Evolutionary conservation across 768 basidiomycete species (phyloP).

Genomic region (Suillus subluteus): DNA sequence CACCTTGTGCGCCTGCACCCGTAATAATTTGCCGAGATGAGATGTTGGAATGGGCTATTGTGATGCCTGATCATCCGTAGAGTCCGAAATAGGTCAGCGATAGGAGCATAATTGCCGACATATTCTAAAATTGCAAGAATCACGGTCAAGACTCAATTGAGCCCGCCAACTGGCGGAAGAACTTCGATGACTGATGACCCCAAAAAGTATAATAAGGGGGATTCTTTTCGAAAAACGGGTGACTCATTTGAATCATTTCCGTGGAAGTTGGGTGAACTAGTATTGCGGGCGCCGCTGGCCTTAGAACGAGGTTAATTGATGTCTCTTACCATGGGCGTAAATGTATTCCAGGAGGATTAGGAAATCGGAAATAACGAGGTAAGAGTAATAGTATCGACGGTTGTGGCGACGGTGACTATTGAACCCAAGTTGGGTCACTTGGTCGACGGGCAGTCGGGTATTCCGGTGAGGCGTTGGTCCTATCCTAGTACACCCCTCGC

Average conservation of each 20-base stretch:
- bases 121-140: constrained; percentile 3
- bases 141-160: not conserved
- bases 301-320: not conserved
- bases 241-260: not conserved
- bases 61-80: not conserved
- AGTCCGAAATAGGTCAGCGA: constrained; percentile 10
- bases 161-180: not conserved
- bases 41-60: not conserved
- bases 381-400: not conserved
- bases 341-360: not conserved
- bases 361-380: not conserved
- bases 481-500: not conserved
- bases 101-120: constrained; percentile 10
- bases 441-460: not conserved
- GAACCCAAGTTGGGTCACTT: not conserved
- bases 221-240: not conserved
- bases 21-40: constrained; percentile 6
- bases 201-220: not conserved
- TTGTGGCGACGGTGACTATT: constrained; percentile 3
- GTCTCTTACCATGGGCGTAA: not conserved
- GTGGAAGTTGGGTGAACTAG: not conserved
- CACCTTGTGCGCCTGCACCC: not conserved
- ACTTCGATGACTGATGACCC: not conserved
- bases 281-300: not conserved
- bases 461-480: not conserved